A percentile compares a stretch with the other conserved stretches of the same genome.
Evolutionary conservation across 805 yeast species (phyloP).

Genomic region (Wickerhamiella sergipiensis): DNA sequence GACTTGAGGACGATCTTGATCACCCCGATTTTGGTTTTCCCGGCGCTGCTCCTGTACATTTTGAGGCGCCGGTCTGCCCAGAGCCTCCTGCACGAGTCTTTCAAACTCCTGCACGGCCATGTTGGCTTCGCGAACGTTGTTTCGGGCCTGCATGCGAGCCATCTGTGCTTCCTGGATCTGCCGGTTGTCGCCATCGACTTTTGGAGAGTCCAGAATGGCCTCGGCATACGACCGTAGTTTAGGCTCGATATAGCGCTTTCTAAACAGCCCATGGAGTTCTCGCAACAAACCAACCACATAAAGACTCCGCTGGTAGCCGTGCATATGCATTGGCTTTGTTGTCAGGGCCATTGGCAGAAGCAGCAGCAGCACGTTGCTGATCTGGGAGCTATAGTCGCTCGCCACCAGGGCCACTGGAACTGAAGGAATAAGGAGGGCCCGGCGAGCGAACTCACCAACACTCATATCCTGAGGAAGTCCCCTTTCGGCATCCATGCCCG

Average conservation of each 20-base stretch:
- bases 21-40: no score
- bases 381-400: not conserved
- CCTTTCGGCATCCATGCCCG: constrained; percentile 3
- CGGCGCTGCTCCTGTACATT: no score
- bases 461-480: constrained; percentile 1
- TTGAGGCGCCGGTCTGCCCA: no score
- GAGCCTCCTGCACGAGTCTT: no score
- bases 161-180: not conserved
- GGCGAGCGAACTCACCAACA: not conserved
- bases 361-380: not conserved
- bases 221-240: not conserved
- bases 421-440: constrained; percentile 14
- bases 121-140: not conserved
- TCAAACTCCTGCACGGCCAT: not conserved
- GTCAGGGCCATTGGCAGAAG: not conserved
- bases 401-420: constrained; percentile 16
- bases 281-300: not conserved
- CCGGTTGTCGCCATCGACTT: not conserved
- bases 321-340: no score
- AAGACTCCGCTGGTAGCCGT: not conserved
- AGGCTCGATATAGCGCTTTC: not conserved
- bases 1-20: no score
- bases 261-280: not conserved
- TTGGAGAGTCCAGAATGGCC: not conserved
- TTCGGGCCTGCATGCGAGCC: not conserved